Evolutionary conservation across 2,329 filamentous ascomycete genomes (phyloP).

Genomic region (Emergomyces africanus): DNA sequence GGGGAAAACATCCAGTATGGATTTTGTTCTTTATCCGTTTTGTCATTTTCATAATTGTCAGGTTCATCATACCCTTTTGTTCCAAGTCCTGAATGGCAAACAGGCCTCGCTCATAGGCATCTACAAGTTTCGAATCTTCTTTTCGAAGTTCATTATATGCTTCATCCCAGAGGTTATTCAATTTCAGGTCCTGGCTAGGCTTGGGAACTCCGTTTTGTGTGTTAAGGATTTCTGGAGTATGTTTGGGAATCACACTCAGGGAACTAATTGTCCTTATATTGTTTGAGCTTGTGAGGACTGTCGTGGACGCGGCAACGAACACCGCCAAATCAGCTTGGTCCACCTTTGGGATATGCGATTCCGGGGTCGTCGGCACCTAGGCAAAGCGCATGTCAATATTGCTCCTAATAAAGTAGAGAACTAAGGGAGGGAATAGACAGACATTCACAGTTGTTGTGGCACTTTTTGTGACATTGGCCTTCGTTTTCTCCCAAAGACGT

Average conservation of each 20-base stretch:
- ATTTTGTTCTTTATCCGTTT: background rate
- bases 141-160: background rate
- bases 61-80: background rate
- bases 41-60: background rate
- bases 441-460: background rate
- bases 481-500: background rate
- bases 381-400: background rate
- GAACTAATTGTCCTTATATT: background rate
- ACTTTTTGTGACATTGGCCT: background rate
- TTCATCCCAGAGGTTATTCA: background rate
- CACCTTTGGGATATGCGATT: background rate
- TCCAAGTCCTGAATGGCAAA: background rate
- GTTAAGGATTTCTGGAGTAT: background rate
- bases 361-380: background rate
- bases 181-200: background rate
- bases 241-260: background rate
- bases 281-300: background rate
- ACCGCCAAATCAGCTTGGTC: background rate
- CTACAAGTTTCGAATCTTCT: background rate
- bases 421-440: background rate
- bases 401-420: too few relatives aligned
- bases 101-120: background rate
- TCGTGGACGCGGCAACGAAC: background rate
- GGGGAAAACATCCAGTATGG: background rate
- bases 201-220: background rate